Percentiles rank a stretch among this genome's conserved stretches.
Conservation (phyloP, 176 grass and related monocot genomes). For the Eleusine indica region DNA sequence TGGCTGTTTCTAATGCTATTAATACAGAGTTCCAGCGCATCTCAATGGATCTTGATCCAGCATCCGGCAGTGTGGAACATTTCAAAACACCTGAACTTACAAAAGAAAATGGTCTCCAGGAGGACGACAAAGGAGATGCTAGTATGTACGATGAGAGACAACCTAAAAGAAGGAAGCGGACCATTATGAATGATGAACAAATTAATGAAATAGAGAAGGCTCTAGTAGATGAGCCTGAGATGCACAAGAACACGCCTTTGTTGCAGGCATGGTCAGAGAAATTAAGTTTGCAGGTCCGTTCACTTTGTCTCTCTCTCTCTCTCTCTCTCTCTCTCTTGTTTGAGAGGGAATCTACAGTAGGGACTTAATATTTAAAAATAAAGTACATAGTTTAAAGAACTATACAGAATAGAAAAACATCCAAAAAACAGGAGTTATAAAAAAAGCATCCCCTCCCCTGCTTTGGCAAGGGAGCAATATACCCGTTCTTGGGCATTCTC, state of each 20-base stretch:
- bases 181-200: conserved; percentile 84
- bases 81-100: conserved; percentile 48
- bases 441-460: no score
- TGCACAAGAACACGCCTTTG: conserved; percentile 78
- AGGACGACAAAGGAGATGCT: conserved; percentile 73
- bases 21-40: conserved; percentile 26
- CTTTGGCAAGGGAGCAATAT: no score
- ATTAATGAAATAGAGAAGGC: conserved; percentile 81
- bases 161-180: conserved; percentile 89
- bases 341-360: no score
- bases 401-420: no score
- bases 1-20: background rate
- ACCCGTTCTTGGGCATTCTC: no score
- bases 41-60: conserved; percentile 56
- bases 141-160: conserved; percentile 67
- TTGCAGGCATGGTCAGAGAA: conserved; percentile 86
- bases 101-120: conserved; percentile 66
- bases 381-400: no score
- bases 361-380: no score
- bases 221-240: conserved; percentile 87
- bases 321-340: background rate
- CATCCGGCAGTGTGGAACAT: conserved; percentile 44
- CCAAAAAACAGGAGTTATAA: no score
- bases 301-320: conserved; percentile 32
- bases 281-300: conserved; percentile 60